Evolutionary conservation across 2,329 filamentous ascomycete genomes (phyloP).

Genomic region (Botryosphaeria agaves): DNA sequence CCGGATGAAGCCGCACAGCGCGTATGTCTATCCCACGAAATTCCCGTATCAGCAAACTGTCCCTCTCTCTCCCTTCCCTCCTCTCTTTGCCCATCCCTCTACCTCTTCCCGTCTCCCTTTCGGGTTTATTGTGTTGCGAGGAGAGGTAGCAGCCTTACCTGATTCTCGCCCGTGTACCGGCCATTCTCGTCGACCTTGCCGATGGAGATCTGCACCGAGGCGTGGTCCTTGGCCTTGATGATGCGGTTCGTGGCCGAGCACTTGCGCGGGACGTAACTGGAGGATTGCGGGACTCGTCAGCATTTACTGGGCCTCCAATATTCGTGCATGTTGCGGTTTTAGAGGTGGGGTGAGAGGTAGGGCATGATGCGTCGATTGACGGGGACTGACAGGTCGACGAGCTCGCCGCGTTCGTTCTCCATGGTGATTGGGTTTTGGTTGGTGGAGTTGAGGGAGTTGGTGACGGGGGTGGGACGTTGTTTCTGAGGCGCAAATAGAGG

Average conservation of each 20-base stretch:
- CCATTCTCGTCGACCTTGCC: constrained; percentile 99
- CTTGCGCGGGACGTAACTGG: constrained; percentile 94
- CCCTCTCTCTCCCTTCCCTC: no score
- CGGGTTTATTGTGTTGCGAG: no score
- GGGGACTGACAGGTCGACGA: constrained; percentile 83
- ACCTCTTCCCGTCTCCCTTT: no score
- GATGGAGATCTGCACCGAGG: constrained; percentile 90
- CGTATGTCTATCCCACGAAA: no score
- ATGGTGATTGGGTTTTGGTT: constrained; percentile 45
- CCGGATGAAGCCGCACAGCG: constrained; percentile 92
- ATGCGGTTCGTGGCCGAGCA: constrained; percentile 98
- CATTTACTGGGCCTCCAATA: no score
- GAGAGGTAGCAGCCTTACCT: no score
- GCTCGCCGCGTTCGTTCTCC: constrained; percentile 99
- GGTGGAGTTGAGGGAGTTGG: no score
- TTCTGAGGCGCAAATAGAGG: no score
- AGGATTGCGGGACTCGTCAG: constrained; percentile 12
- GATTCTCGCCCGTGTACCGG: constrained; percentile 90
- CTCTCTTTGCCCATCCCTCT: no score
- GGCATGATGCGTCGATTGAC: constrained; percentile 3
- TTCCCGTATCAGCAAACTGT: no score
- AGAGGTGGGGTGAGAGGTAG: constrained; percentile 1
- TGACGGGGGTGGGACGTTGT: no score
- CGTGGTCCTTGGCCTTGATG: constrained; percentile 99
- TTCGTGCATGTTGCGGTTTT: no score